Evolutionary conservation across 176 grass and related monocot genomes (phyloP), one percentile per base, ranked within the genome.

Genomic region (Pontederia paniculata): DNA sequence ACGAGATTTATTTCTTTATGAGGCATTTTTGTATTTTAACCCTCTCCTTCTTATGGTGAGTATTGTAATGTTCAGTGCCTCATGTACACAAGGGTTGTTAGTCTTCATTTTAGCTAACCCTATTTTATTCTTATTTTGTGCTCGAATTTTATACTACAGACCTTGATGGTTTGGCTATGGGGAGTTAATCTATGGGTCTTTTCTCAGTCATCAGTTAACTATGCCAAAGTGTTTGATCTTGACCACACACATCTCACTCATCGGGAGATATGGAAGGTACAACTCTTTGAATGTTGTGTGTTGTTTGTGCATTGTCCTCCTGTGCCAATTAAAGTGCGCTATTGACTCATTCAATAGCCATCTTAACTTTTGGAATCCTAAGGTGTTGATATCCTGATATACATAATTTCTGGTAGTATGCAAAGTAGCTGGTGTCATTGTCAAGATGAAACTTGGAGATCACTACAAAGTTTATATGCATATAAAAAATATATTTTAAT

Each of bases 161-260:
- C 86, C 42, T 70, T 98, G 69, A 88, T 88, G 87, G 85, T 98
- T 80, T 98, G 94, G 94, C 72, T 98, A 10, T 98, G 94, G 94
- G 94, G 94, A 67, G 53, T 98, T 65, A 98, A 93, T 75, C 64
- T 98, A 60, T 98, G 94, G 83, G 86, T 93, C 41, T 98, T 98
- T 60, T 65, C 83, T 0, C 86, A 88, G 63, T 98, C 94, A 64
- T 79, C 86, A 52, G 72, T 91, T 17, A 98, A 74, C 54, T 98
- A 91, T 70, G 66, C 83, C 58, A 86, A 61, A 73, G 75, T 98
- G 57, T 98, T 98, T 80, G 86, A 98, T 87, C 86, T 98, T 75
- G 52, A 76, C 23, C 86, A 91, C 46, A 75, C 86, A 21, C 94
- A 98, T 78, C 72, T 93, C 37, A 91, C 86, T 23, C 73, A 98